phyloP scores from a whole-genome alignment of 140 eudicot species.

The Oenanthe javanica region DNA sequence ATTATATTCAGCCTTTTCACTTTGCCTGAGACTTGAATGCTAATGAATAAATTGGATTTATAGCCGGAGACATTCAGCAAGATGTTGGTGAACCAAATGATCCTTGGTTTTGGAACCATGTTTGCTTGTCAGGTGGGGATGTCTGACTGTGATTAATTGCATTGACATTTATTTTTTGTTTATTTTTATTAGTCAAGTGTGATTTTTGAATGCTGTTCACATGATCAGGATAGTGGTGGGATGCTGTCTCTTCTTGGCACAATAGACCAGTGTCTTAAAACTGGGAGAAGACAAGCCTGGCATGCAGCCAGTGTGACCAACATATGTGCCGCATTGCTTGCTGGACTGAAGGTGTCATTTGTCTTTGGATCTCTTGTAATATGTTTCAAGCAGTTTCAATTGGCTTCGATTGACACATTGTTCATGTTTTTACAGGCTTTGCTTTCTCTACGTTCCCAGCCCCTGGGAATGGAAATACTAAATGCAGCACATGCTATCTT shows the following conservation, averaged over 20 bases:
- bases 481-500: constrained; percentile 71
- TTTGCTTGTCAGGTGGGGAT: constrained; percentile 85
- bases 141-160: constrained; percentile 8
- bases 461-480: constrained; percentile 60
- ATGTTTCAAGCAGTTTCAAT: constrained; percentile 7
- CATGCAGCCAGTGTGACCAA: constrained; percentile 67
- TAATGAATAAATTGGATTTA: constrained; percentile 22
- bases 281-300: constrained; percentile 68
- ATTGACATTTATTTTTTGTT: not conserved
- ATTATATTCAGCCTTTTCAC: not conserved
- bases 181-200: not conserved
- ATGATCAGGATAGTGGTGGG: constrained; percentile 83
- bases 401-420: constrained; percentile 16
- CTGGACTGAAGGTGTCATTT: constrained; percentile 78
- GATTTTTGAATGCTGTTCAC: constrained; percentile 25
- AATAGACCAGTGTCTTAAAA: constrained; percentile 74
- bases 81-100: constrained; percentile 97
- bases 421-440: constrained; percentile 46
- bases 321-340: constrained; percentile 83
- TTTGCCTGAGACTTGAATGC: constrained; percentile 10
- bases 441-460: constrained; percentile 64
- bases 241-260: constrained; percentile 72
- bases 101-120: constrained; percentile 81
- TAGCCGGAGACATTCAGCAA: constrained; percentile 90
- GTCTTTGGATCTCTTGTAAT: constrained; percentile 7